Conservation (phyloP, 2,329 filamentous ascomycete species). For the Paracamarosporium sp. region DNA sequence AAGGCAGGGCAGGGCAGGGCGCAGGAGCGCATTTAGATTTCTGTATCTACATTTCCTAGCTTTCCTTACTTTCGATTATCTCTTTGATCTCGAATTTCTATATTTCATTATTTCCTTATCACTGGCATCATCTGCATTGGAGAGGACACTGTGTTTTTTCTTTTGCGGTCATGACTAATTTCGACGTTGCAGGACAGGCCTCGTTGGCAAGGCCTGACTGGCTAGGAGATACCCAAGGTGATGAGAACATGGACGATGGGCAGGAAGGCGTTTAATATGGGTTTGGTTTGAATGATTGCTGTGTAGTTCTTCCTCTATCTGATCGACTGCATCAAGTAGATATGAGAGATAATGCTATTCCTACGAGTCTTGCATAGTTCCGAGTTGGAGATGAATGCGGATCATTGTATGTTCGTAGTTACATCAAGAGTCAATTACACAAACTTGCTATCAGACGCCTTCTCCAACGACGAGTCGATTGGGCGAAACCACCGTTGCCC, state of each 20-base stretch:
- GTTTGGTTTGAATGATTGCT: background rate
- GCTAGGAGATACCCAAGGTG: background rate
- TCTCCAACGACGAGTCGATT: background rate
- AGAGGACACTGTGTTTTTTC: background rate
- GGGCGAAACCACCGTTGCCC: background rate
- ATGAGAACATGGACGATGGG: background rate
- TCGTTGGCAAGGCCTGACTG: background rate
- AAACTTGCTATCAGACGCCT: no score
- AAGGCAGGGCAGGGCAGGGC: background rate
- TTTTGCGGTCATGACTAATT: conserved; percentile 6
- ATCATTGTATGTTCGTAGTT: no score
- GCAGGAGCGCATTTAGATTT: conserved; percentile 17
- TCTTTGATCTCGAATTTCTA: conserved; percentile 10
- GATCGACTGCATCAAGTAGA: background rate
- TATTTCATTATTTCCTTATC: conserved; percentile 10
- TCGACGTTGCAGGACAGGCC: background rate
- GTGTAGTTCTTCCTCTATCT: background rate
- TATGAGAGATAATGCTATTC: no score
- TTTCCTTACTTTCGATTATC: conserved; percentile 8
- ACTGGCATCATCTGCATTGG: conserved; percentile 5
- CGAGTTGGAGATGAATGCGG: no score
- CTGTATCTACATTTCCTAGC: conserved; percentile 17
- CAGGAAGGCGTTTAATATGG: background rate
- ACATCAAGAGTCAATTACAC: no score
- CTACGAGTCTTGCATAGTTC: no score